Evolutionary conservation across 2,329 filamentous ascomycete genomes (phyloP).

Genomic region (Penicillium hordei): DNA sequence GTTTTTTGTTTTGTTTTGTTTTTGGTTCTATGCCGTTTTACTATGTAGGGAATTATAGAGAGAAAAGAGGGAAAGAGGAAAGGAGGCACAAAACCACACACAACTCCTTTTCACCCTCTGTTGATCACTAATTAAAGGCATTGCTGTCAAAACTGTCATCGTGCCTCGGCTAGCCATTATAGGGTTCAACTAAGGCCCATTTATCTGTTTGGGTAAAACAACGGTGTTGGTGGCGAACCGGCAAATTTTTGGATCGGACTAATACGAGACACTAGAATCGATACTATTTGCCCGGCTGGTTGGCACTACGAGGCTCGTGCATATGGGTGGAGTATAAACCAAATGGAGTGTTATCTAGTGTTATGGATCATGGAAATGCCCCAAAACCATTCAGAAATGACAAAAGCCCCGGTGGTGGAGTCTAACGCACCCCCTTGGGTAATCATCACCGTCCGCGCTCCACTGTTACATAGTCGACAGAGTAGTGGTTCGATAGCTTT

Average conservation of each 20-base stretch:
- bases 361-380: constrained; percentile 3
- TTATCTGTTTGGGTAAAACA: constrained; percentile 7
- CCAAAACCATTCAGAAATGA: constrained; percentile 4
- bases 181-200: constrained; percentile 11
- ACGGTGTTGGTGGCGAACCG: constrained; percentile 7
- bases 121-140: not conserved
- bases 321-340: constrained; percentile 5
- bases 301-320: not conserved
- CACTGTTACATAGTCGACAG: not conserved
- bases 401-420: constrained; percentile 1
- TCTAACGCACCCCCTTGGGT: not conserved
- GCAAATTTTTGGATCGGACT: not conserved
- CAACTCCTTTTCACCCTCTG: not conserved
- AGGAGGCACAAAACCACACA: not conserved
- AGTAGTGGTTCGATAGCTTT: constrained; percentile 5
- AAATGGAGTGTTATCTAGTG: not conserved
- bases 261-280: constrained; percentile 11
- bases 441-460: constrained; percentile 4
- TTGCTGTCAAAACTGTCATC: constrained; percentile 6
- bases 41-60: not conserved
- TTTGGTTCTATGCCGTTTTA: not conserved
- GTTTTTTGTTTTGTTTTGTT: not conserved
- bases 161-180: constrained; percentile 18
- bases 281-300: not conserved
- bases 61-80: not conserved